A percentile compares a stretch with the other conserved stretches of the same genome.
Conservation (phyloP, 2,329 filamentous ascomycete genomes). For the Diaporthe sp. region DNA sequence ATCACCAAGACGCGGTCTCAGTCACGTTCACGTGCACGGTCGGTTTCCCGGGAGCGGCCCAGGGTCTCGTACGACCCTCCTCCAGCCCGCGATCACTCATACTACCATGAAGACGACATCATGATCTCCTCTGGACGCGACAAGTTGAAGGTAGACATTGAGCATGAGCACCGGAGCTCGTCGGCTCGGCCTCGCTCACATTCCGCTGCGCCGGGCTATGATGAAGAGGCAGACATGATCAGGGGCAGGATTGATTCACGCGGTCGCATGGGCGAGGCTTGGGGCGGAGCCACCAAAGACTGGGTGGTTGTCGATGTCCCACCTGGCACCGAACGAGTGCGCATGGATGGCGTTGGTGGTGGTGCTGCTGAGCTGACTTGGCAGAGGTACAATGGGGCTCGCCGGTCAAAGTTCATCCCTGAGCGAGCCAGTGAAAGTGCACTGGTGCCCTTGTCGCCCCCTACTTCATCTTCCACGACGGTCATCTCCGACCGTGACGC, state of each 20-base stretch:
- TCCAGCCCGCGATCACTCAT: slow-evolving; percentile 58
- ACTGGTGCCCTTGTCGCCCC: slow-evolving; percentile 52
- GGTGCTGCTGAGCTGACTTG: slow-evolving; percentile 83
- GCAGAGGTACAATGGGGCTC: slow-evolving; percentile 83
- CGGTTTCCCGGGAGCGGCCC: slow-evolving; percentile 53
- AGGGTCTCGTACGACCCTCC: slow-evolving; percentile 27
- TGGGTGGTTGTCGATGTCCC: slow-evolving; percentile 90
- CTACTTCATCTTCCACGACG: slow-evolving; percentile 45
- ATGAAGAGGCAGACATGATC: slow-evolving; percentile 76
- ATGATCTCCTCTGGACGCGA: slow-evolving; percentile 71
- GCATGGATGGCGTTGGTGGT: slow-evolving; percentile 83
- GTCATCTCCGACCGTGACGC: slow-evolving; percentile 44
- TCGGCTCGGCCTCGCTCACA: slow-evolving; percentile 63
- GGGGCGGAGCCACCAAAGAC: slow-evolving; percentile 79
- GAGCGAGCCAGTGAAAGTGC: slow-evolving; percentile 67
- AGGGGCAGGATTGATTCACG: slow-evolving; percentile 69
- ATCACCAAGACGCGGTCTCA: slow-evolving; percentile 59
- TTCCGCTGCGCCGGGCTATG: slow-evolving; percentile 67
- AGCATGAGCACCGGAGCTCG: slow-evolving; percentile 50
- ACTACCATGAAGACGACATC: slow-evolving; percentile 74
- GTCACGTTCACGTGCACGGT: slow-evolving; percentile 57
- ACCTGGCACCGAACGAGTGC: slow-evolving; percentile 84
- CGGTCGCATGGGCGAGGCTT: slow-evolving; percentile 79
- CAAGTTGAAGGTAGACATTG: slow-evolving; percentile 60
- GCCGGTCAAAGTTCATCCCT: slow-evolving; percentile 80